phyloP scores from a whole-genome alignment of 768 basidiomycete genomes.

The Suillus fuscotomentosus region DNA sequence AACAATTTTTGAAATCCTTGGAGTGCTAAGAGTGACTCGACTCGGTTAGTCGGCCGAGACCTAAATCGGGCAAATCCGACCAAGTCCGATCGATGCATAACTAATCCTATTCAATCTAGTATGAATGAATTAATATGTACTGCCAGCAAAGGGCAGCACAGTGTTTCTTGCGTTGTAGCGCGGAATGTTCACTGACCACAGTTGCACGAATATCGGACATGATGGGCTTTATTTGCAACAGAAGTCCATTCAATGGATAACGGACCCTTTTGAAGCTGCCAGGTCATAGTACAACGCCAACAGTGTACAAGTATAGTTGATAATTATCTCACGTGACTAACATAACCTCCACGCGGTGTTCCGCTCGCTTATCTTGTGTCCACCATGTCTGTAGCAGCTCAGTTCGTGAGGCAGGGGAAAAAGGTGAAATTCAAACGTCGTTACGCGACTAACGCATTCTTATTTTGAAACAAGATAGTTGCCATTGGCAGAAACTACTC shows the following conservation, averaged over 20 bases:
- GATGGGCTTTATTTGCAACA: no score
- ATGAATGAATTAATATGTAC: no score
- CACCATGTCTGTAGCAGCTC: slow-evolving; percentile 33
- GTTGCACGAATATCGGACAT: no score
- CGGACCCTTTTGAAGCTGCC: no score
- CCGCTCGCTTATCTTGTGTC: slow-evolving; percentile 6
- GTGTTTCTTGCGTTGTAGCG: no score
- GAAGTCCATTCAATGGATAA: no score
- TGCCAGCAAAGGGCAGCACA: no score
- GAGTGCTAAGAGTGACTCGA: slow-evolving; percentile 16
- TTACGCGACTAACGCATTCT: background rate
- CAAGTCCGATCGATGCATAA: background rate
- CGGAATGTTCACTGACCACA: no score
- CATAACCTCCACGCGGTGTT: background rate
- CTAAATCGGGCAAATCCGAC: slow-evolving; percentile 19
- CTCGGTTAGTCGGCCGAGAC: slow-evolving; percentile 23
- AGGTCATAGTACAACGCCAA: no score
- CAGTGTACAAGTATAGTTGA: no score
- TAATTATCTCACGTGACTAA: background rate
- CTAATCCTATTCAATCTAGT: background rate
- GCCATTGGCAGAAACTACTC: slow-evolving; percentile 96
- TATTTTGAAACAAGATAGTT: slow-evolving; percentile 59
- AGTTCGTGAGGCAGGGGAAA: slow-evolving; percentile 45
- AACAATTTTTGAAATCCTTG: slow-evolving; percentile 6
- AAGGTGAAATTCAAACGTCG: slow-evolving; percentile 32